A percentile compares a stretch with the other conserved stretches of the same genome.
phyloP scores from a whole-genome alignment of 768 basidiomycete species.

The Lactarius tabidus region DNA sequence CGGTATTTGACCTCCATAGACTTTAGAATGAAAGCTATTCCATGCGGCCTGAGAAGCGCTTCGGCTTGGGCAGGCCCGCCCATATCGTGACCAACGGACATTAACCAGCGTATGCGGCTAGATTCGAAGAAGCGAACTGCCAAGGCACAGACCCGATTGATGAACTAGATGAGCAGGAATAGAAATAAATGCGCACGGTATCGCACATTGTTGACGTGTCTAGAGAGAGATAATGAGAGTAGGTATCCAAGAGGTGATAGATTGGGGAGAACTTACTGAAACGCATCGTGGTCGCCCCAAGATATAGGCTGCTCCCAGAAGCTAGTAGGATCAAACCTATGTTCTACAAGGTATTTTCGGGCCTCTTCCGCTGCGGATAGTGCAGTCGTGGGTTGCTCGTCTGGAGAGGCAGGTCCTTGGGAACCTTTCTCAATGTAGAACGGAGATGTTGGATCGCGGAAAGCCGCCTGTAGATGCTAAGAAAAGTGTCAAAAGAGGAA shows the following conservation, averaged over 20 bases:
- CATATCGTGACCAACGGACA: constrained; percentile 50
- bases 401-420: constrained; percentile 55
- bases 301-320: constrained; percentile 75
- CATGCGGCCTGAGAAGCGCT: constrained; percentile 58
- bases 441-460: constrained; percentile 61
- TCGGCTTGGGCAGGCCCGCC: constrained; percentile 54
- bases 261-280: constrained; percentile 49
- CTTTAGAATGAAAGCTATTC: constrained; percentile 72
- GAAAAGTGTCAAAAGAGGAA: neutral
- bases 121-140: constrained; percentile 70
- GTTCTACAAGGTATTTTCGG: constrained; percentile 38
- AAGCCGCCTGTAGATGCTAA: constrained; percentile 58
- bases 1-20: constrained; percentile 63
- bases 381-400: constrained; percentile 35
- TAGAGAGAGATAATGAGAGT: constrained; percentile 28
- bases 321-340: constrained; percentile 59
- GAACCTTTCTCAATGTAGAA: constrained; percentile 59
- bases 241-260: neutral
- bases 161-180: neutral
- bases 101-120: constrained; percentile 67
- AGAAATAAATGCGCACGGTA: constrained; percentile 48
- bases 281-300: constrained; percentile 78
- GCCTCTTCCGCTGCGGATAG: constrained; percentile 36
- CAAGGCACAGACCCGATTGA: neutral
- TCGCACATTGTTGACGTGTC: constrained; percentile 76